phyloP scores from a whole-genome alignment of 176 grass and related monocot species.

The Bromus sterilis region DNA sequence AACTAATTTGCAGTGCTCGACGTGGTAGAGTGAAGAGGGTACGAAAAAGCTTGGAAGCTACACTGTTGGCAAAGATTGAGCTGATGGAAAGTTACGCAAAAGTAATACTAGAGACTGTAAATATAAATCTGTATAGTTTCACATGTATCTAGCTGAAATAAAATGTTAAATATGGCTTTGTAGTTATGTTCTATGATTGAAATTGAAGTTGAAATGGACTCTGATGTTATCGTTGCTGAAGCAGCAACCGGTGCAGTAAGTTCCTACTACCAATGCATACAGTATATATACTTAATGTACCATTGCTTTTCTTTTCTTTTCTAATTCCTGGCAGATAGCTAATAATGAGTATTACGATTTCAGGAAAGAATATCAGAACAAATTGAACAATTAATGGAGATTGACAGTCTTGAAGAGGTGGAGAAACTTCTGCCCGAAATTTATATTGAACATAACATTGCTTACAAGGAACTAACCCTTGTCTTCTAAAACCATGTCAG shows the following conservation, averaged over 20 bases:
- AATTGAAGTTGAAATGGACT: slow-evolving; percentile 99
- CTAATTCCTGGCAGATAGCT: background rate
- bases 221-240: slow-evolving; percentile 92
- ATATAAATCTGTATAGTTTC: slow-evolving; percentile 2
- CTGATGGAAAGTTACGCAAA: slow-evolving; percentile 88
- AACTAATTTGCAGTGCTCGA: slow-evolving; percentile 54
- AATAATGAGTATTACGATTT: slow-evolving; percentile 6
- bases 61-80: slow-evolving; percentile 72
- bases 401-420: slow-evolving; percentile 98
- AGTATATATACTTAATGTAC: background rate
- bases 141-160: background rate
- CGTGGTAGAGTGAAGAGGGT: slow-evolving; percentile 81
- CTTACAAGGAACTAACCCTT: background rate
- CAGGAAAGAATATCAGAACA: slow-evolving; percentile 92
- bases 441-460: background rate
- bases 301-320: slow-evolving; percentile 4
- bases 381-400: slow-evolving; percentile 95
- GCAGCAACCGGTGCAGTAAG: slow-evolving; percentile 79
- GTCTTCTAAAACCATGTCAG: slow-evolving; percentile 40
- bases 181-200: slow-evolving; percentile 99
- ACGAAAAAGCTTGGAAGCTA: slow-evolving; percentile 75
- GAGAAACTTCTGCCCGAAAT: slow-evolving; percentile 15
- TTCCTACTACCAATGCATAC: background rate
- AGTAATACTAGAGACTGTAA: slow-evolving; percentile 38
- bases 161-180: slow-evolving; percentile 12